Evolutionary conservation across 78 protist species (phyloP).

Genomic region (Creolimax fragrantissima): DNA sequence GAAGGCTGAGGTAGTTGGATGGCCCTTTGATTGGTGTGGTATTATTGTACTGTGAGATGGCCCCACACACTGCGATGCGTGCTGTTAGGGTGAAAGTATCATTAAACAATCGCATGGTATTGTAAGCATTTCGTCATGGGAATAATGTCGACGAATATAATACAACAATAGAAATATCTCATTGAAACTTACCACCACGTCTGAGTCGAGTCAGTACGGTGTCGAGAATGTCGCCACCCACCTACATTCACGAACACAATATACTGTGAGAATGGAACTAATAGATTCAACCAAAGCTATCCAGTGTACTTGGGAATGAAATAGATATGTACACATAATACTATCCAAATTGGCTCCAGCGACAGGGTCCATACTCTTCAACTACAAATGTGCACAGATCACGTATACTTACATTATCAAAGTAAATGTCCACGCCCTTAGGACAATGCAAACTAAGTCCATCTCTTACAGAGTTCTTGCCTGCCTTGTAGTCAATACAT

Average conservation of each 20-base stretch:
- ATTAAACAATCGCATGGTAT: too few species aligned
- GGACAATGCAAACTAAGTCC: not conserved
- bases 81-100: not conserved
- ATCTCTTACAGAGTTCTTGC: not conserved
- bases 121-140: too few species aligned
- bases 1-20: not conserved
- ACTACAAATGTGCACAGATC: too few species aligned
- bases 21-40: not conserved
- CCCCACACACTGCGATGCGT: conserved; percentile 10
- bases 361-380: too few species aligned
- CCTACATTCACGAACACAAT: not conserved
- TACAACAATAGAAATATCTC: too few species aligned
- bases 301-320: too few species aligned
- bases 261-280: too few species aligned
- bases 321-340: too few species aligned
- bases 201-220: not conserved
- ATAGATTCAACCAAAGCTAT: too few species aligned
- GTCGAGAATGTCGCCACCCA: conserved; percentile 20
- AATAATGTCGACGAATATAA: too few species aligned
- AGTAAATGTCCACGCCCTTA: conserved; percentile 1
- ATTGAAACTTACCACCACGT: not conserved
- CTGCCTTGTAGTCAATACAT: conserved; percentile 3
- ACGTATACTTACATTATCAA: conserved; percentile 7
- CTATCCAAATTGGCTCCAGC: too few species aligned
- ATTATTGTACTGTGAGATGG: conserved; percentile 18